These are phyloP conservation scores for Tylopilus sp. DNA, from an alignment of 1,284 basidiomycete genomes.

Conservation along the genomic window DNA sequence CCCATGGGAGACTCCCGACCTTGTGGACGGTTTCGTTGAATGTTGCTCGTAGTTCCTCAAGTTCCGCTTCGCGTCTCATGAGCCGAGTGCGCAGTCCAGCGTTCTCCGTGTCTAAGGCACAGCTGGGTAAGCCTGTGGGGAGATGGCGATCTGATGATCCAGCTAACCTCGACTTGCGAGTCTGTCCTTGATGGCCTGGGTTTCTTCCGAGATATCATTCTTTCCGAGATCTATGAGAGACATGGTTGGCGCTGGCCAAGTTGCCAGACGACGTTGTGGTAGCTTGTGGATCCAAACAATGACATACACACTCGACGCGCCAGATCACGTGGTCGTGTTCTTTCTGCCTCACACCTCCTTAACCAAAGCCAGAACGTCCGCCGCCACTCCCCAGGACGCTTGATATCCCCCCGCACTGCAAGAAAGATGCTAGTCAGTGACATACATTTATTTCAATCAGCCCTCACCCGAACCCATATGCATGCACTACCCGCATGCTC, in stretches of 20 bases:
- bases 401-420: conserved; percentile 51
- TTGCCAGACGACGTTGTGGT: conserved; percentile 14
- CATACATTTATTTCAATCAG: not conserved
- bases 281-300: conserved; percentile 25
- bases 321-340: conserved; percentile 32
- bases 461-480: conserved; percentile 61
- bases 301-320: conserved; percentile 27
- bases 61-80: conserved; percentile 49
- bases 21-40: conserved; percentile 60
- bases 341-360: conserved; percentile 13
- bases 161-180: conserved; percentile 57
- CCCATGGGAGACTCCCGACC: conserved; percentile 37
- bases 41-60: conserved; percentile 49
- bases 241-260: conserved; percentile 37
- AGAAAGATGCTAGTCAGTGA: conserved; percentile 10
- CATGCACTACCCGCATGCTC: conserved; percentile 51
- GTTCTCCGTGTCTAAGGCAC: conserved; percentile 48
- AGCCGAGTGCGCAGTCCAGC: conserved; percentile 55
- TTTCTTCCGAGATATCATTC: conserved; percentile 59
- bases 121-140: conserved; percentile 9
- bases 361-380: conserved; percentile 38
- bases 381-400: conserved; percentile 51
- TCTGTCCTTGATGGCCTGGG: conserved; percentile 54
- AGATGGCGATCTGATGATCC: conserved; percentile 1
- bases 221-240: conserved; percentile 56